Percentiles rank a stretch among this genome's conserved stretches.
These are phyloP conservation scores for Exophiala phaeomuriformis DNA, from an alignment of 2,329 filamentous ascomycete genomes.

Conservation along the genomic window DNA sequence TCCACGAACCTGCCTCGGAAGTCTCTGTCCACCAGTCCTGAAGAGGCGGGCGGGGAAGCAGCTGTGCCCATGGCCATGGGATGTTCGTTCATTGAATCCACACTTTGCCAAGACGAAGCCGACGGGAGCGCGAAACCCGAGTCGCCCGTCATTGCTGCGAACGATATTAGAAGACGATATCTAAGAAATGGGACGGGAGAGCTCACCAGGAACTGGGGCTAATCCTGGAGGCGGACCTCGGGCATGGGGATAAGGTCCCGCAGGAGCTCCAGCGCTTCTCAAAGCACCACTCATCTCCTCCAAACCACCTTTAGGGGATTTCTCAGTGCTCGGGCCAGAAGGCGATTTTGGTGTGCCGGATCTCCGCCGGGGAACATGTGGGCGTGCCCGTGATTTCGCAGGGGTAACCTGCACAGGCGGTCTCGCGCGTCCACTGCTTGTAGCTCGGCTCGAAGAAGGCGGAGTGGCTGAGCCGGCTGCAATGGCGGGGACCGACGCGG, in stretches of 20 bases:
- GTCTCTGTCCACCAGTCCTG: slow-evolving; percentile 32
- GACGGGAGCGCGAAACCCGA: slow-evolving; percentile 22
- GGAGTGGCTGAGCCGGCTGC: slow-evolving; percentile 12
- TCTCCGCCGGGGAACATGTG: slow-evolving; percentile 16
- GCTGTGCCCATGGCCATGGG: neutral
- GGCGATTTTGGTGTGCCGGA: slow-evolving; percentile 17
- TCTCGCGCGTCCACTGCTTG: slow-evolving; percentile 16
- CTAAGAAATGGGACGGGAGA: neutral
- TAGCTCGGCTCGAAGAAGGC: slow-evolving; percentile 15
- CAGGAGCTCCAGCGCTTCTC: neutral
- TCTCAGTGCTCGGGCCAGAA: slow-evolving; percentile 3
- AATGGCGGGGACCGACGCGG: slow-evolving; percentile 10
- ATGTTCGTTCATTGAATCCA: slow-evolving; percentile 15
- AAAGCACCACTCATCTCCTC: neutral
- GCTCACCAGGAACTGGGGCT: slow-evolving; percentile 12
- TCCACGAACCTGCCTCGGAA: slow-evolving; percentile 36
- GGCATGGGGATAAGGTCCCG: neutral
- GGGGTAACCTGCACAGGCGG: slow-evolving; percentile 6
- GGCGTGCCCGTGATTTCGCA: slow-evolving; percentile 18
- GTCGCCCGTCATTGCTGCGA: slow-evolving; percentile 7
- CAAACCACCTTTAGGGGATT: slow-evolving; percentile 1
- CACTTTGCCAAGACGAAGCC: slow-evolving; percentile 26
- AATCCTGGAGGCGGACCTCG: slow-evolving; percentile 13
- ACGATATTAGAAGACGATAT: neutral
- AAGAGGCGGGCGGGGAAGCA: slow-evolving; percentile 16